These are phyloP conservation scores for Paramecium caudatum DNA, from an alignment of 73 alveolate genomes.

Conservation along the genomic window DNA sequence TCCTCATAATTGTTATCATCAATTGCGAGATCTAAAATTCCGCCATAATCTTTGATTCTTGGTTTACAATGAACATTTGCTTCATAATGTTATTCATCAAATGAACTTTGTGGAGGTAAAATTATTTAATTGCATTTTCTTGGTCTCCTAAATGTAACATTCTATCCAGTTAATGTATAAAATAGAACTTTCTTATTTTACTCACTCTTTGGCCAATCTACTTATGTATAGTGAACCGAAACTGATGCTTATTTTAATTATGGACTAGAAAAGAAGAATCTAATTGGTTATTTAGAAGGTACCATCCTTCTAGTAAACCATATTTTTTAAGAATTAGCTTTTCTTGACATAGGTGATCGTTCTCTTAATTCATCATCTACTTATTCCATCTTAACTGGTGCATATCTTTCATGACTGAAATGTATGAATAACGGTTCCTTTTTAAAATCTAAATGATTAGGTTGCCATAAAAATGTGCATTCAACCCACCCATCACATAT, in stretches of 20 bases:
- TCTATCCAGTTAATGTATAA: constrained; percentile 7
- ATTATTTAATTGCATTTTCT: constrained; percentile 8
- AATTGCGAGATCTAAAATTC: background rate
- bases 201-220: background rate
- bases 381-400: constrained; percentile 31
- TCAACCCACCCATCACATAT: constrained; percentile 73
- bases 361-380: constrained; percentile 54
- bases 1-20: background rate
- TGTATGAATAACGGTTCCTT: constrained; percentile 52
- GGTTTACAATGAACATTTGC: constrained; percentile 49
- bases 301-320: constrained; percentile 59
- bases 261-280: constrained; percentile 49
- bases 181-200: constrained; percentile 48
- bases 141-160: constrained; percentile 32
- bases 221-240: background rate
- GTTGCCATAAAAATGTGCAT: constrained; percentile 26
- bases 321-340: constrained; percentile 19
- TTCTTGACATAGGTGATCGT: constrained; percentile 53
- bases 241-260: background rate
- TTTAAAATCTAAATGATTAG: constrained; percentile 35
- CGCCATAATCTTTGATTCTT: constrained; percentile 56
- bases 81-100: constrained; percentile 46
- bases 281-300: constrained; percentile 40
- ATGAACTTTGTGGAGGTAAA: background rate
- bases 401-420: constrained; percentile 67